These are phyloP conservation scores for Rhizophagus sp. DNA, from an alignment of 192 early-diverging fungal species.

Conservation along the genomic window DNA sequence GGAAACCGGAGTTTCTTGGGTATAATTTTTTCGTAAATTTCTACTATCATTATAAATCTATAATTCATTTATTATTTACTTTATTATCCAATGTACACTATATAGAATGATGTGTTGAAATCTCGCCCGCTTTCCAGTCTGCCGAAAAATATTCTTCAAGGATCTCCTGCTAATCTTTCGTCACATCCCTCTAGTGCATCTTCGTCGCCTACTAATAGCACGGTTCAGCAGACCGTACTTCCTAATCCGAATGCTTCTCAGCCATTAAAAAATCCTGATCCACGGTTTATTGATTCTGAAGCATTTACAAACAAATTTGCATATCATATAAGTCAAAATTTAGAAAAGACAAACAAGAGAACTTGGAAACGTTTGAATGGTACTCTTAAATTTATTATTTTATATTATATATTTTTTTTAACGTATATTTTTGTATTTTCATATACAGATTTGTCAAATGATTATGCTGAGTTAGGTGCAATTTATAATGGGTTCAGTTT, in stretches of 20 bases:
- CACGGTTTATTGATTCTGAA: constrained; percentile 87
- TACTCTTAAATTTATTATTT: constrained; percentile 5
- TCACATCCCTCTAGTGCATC: constrained; percentile 9
- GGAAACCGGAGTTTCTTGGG: constrained; percentile 77
- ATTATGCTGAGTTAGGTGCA: constrained; percentile 88
- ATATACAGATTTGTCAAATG: constrained; percentile 64
- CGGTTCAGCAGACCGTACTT: constrained; percentile 33
- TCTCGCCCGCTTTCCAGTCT: constrained; percentile 67
- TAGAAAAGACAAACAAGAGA: constrained; percentile 74
- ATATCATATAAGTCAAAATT: constrained; percentile 71
- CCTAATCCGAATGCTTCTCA: constrained; percentile 60
- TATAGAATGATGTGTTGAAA: constrained; percentile 68
- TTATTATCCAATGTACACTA: background rate
- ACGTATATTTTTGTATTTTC: background rate
- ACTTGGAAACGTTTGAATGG: constrained; percentile 70
- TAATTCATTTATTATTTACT: background rate
- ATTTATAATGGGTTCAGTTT: constrained; percentile 95
- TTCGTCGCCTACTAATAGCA: constrained; percentile 28
- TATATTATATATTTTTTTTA: background rate
- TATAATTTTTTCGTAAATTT: constrained; percentile 23
- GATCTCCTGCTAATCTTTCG: constrained; percentile 47
- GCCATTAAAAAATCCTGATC: constrained; percentile 68
- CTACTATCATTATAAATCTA: background rate
- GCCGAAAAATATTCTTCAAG: constrained; percentile 69
- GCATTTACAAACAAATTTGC: constrained; percentile 88